phyloP scores from a whole-genome alignment of 2,329 filamentous ascomycete genomes.

The Cylindrodendrum hubeiense region DNA sequence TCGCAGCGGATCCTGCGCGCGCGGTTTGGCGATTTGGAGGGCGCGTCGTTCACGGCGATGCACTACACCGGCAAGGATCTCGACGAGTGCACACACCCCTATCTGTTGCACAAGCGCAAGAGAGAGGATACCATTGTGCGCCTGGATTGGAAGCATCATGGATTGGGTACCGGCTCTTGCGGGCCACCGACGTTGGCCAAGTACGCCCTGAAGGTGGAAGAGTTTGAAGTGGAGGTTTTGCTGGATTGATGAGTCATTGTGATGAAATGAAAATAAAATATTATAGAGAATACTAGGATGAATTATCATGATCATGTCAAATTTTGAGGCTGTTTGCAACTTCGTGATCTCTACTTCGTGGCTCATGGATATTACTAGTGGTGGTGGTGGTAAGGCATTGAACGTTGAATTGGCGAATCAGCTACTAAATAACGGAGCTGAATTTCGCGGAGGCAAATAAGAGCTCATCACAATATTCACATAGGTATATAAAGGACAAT shows the following conservation, averaged over 20 bases:
- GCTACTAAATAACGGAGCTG: too few relatives aligned
- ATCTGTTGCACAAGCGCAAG: conserved; percentile 64
- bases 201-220: conserved; percentile 58
- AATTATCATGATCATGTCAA: background rate
- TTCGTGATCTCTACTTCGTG: background rate
- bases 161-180: conserved; percentile 72
- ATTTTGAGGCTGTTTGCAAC: background rate
- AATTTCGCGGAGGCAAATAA: too few relatives aligned
- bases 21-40: conserved; percentile 59
- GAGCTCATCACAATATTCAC: too few relatives aligned
- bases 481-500: background rate
- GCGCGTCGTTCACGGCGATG: conserved; percentile 66
- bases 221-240: conserved; percentile 59
- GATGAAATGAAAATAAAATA: background rate
- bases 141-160: conserved; percentile 73
- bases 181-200: conserved; percentile 66
- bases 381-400: too few relatives aligned
- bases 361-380: too few relatives aligned
- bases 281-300: background rate
- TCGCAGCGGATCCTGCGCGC: conserved; percentile 55
- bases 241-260: conserved; percentile 53
- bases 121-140: conserved; percentile 66
- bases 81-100: conserved; percentile 68
- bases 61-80: conserved; percentile 68
- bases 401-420: too few relatives aligned